A percentile compares a stretch with the other conserved stretches of the same genome.
Evolutionary conservation across 768 basidiomycete species (phyloP).

Genomic region (Suillus subaureus): DNA sequence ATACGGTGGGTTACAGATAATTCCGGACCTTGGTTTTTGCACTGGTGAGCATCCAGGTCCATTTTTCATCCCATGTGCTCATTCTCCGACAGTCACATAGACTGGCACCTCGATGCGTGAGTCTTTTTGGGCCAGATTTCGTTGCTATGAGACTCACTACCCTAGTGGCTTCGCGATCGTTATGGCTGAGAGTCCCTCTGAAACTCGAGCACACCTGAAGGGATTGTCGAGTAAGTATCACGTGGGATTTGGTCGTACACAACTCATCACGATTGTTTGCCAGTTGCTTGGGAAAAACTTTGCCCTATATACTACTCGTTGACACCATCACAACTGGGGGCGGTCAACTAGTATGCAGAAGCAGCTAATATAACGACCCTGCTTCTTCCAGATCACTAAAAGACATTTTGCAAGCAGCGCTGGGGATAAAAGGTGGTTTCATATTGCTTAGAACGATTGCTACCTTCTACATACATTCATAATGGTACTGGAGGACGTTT

Average conservation of each 20-base stretch:
- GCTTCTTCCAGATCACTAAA: slow-evolving; percentile 15
- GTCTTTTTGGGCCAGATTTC: slow-evolving; percentile 1
- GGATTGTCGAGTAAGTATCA: slow-evolving; percentile 18
- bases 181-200: slow-evolving; percentile 27
- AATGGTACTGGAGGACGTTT: not conserved
- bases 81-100: slow-evolving; percentile 24
- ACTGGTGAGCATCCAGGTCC: slow-evolving; percentile 29
- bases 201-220: slow-evolving; percentile 16
- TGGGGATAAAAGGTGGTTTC: not conserved
- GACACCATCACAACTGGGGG: slow-evolving; percentile 23
- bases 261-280: not conserved
- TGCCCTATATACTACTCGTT: slow-evolving; percentile 26
- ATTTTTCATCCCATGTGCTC: slow-evolving; percentile 1
- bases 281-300: slow-evolving; percentile 28
- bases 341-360: slow-evolving; percentile 16
- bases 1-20: slow-evolving; percentile 67
- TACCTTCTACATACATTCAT: not conserved
- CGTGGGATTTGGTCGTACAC: not conserved
- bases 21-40: slow-evolving; percentile 57
- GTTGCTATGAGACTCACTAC: not conserved
- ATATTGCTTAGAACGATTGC: not conserved
- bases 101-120: slow-evolving; percentile 31
- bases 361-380: slow-evolving; percentile 22
- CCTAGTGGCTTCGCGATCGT: slow-evolving; percentile 30
- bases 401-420: not conserved